Evolutionary conservation across 768 basidiomycete genomes (phyloP).

Genomic region (Crassisporium funariophilum): DNA sequence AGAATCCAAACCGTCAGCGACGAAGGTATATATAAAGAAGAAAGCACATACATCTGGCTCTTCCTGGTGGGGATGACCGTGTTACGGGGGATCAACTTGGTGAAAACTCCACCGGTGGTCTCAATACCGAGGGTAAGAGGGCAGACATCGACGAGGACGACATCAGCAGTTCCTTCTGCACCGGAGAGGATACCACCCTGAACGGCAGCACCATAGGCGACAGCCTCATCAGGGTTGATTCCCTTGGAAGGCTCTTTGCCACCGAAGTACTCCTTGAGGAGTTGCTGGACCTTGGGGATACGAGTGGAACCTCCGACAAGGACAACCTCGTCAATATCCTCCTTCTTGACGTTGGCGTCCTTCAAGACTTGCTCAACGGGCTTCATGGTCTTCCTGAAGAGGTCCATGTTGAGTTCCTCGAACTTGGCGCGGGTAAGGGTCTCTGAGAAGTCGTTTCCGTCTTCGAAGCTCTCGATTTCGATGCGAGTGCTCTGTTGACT

Average conservation of each 20-base stretch:
- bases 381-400: constrained; percentile 99
- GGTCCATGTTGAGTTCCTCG: constrained; percentile 97
- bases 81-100: constrained; percentile 96
- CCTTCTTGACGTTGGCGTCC: constrained; percentile 98
- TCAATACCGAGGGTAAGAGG: constrained; percentile 98
- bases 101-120: constrained; percentile 98
- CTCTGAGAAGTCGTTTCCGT: constrained; percentile 97
- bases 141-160: constrained; percentile 95
- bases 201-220: constrained; percentile 98
- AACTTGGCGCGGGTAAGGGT: constrained; percentile 98
- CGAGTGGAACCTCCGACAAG: constrained; percentile 98
- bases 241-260: constrained; percentile 97
- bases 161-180: constrained; percentile 85
- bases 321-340: constrained; percentile 91
- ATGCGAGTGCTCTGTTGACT: constrained; percentile 88
- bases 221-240: constrained; percentile 99
- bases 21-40: neutral
- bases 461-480: constrained; percentile 95
- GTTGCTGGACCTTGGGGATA: constrained; percentile 99
- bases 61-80: constrained; percentile 98
- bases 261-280: constrained; percentile 96
- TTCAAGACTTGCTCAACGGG: constrained; percentile 98
- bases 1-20: constrained; percentile 29
- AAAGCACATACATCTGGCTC: constrained; percentile 73
- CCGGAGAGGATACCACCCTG: constrained; percentile 98